phyloP scores from a whole-genome alignment of 805 yeast species.

The Zygoascus biomembranicola region DNA sequence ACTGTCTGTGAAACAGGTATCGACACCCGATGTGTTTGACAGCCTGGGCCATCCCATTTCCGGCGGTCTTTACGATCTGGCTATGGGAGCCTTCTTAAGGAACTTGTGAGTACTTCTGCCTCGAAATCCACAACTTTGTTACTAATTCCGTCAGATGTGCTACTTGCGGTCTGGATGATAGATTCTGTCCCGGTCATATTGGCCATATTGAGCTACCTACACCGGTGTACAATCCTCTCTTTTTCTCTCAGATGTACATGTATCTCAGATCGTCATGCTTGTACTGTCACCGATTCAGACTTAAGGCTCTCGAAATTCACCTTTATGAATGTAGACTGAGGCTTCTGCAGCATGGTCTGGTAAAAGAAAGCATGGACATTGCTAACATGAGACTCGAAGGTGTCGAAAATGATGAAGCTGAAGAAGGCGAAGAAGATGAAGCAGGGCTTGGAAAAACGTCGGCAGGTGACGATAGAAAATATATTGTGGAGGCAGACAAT shows the following conservation, averaged over 20 bases:
- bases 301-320: conserved; percentile 63
- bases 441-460: conserved; percentile 18
- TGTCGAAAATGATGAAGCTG: conserved; percentile 39
- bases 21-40: conserved; percentile 93
- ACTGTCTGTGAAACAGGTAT: conserved; percentile 89
- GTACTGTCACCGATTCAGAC: conserved; percentile 80
- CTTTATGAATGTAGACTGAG: conserved; percentile 67
- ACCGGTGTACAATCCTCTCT: conserved; percentile 90
- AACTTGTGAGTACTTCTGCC: conserved; percentile 40
- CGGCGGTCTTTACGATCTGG: conserved; percentile 88
- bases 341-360: conserved; percentile 79
- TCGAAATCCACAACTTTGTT: background rate
- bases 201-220: conserved; percentile 97
- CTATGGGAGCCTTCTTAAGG: conserved; percentile 88
- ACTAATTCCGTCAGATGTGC: conserved; percentile 43
- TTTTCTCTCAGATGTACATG: conserved; percentile 84
- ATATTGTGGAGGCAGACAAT: conserved; percentile 23
- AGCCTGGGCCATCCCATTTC: conserved; percentile 91
- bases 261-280: conserved; percentile 79
- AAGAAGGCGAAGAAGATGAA: conserved; percentile 39
- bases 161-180: conserved; percentile 93
- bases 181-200: conserved; percentile 94
- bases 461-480: conserved; percentile 31
- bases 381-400: conserved; percentile 47
- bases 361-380: conserved; percentile 66